phyloP scores from a whole-genome alignment of 331 rosid species.

The Cydonia oblonga region DNA sequence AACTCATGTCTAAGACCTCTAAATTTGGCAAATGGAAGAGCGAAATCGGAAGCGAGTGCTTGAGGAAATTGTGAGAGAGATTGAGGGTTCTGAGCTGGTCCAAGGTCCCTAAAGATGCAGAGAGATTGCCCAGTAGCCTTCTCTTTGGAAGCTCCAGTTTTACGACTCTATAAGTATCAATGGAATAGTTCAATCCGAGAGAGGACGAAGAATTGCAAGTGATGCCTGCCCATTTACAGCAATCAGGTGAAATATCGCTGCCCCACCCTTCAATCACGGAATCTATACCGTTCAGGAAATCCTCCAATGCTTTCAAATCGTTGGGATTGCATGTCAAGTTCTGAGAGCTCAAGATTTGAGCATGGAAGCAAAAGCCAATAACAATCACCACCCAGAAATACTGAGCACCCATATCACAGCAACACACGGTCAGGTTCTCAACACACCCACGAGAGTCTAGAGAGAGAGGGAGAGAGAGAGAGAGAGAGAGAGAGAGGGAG shows the following conservation, averaged over 20 bases:
- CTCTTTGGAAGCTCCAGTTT: conserved; percentile 8
- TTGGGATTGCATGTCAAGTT: neutral
- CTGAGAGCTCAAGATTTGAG: conserved; percentile 10
- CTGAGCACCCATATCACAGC: conserved; percentile 8
- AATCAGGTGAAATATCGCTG: neutral
- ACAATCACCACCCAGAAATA: conserved; percentile 11
- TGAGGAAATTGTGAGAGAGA: conserved; percentile 17
- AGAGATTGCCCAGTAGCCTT: conserved; percentile 7
- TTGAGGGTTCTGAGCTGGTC: conserved; percentile 19
- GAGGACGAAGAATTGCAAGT: conserved; percentile 5
- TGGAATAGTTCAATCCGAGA: neutral
- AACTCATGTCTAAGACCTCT: conserved; percentile 18
- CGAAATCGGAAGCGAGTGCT: conserved; percentile 5
- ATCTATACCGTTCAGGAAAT: neutral
- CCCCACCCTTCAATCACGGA: conserved; percentile 1
- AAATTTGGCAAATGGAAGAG: conserved; percentile 15
- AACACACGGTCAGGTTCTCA: neutral
- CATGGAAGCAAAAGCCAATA: conserved; percentile 11
- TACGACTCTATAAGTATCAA: conserved; percentile 4
- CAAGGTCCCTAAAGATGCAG: conserved; percentile 15
- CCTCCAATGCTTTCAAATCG: neutral
- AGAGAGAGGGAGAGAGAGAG: too few species aligned
- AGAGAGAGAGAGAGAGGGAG: neutral
- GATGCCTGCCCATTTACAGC: conserved; percentile 21
- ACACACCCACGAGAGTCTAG: neutral